A percentile compares a stretch with the other conserved stretches of the same genome.
Conservation (phyloP, 371 early-diverging fungal genomes). For the Mucor racemosus region DNA sequence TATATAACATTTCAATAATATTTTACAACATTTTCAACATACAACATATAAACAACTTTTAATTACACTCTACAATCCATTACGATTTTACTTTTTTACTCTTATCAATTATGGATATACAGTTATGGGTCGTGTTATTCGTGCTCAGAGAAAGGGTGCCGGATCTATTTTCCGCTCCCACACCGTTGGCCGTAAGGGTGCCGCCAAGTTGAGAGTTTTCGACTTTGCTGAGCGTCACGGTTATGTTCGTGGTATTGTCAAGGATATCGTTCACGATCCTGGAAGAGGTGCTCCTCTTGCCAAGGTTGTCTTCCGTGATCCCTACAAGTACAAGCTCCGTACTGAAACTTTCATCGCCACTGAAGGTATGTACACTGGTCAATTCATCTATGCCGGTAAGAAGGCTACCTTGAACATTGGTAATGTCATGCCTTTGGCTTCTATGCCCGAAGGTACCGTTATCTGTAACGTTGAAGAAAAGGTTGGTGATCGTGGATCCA, state of each 20-base stretch:
- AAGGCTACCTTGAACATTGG: no score
- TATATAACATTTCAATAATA: not conserved
- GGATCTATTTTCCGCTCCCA: constrained; percentile 98
- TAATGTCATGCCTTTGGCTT: no score
- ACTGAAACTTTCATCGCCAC: constrained; percentile 80
- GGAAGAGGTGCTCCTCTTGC: constrained; percentile 87
- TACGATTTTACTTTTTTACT: not conserved
- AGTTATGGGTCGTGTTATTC: constrained; percentile 75
- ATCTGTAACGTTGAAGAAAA: no score
- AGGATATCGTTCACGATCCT: no score
- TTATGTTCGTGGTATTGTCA: no score
- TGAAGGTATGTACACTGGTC: no score
- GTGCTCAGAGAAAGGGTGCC: constrained; percentile 96
- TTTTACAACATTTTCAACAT: not conserved
- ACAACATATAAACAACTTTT: not conserved
- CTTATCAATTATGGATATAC: not conserved
- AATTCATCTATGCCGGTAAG: no score
- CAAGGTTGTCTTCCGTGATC: constrained; percentile 71
- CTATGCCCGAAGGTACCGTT: no score
- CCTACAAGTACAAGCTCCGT: constrained; percentile 83
- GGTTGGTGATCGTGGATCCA: no score
- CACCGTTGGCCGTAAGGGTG: constrained; percentile 93
- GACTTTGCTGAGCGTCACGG: constrained; percentile 58
- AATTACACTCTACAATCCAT: not conserved
- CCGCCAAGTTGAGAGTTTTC: constrained; percentile 88